phyloP scores from a whole-genome alignment of 2,329 filamentous ascomycete species.

The Thelonectria olida region DNA sequence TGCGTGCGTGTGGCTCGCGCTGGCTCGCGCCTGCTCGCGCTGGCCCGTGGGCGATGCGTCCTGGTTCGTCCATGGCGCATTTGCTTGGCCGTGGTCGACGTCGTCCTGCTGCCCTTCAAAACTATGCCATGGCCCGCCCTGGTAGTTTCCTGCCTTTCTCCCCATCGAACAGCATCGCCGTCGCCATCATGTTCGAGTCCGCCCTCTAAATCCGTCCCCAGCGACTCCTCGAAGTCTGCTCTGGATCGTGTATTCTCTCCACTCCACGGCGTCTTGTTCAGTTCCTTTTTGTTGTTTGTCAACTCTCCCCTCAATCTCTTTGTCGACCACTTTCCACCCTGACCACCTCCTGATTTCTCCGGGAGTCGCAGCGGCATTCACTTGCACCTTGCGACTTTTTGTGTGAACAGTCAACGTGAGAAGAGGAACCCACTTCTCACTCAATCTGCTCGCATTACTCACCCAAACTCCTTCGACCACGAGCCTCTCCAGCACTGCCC shows the following conservation, averaged over 20 bases:
- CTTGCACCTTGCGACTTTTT: slow-evolving; percentile 58
- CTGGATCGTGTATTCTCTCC: slow-evolving; percentile 48
- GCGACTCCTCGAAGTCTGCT: slow-evolving; percentile 67
- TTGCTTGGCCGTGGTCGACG: slow-evolving; percentile 12
- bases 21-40: slow-evolving; percentile 16
- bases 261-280: slow-evolving; percentile 49
- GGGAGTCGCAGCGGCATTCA: slow-evolving; percentile 58
- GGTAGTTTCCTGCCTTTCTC: slow-evolving; percentile 46
- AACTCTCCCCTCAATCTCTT: slow-evolving; percentile 20
- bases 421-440: slow-evolving; percentile 15
- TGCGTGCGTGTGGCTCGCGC: slow-evolving; percentile 22
- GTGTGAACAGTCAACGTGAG: background rate
- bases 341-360: slow-evolving; percentile 24
- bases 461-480: slow-evolving; percentile 19
- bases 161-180: slow-evolving; percentile 59
- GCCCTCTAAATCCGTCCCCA: slow-evolving; percentile 59
- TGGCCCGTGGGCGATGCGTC: background rate
- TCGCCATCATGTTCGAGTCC: slow-evolving; percentile 63
- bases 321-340: background rate
- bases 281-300: slow-evolving; percentile 31
- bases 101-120: slow-evolving; percentile 41
- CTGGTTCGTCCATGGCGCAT: slow-evolving; percentile 15
- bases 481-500: slow-evolving; percentile 33
- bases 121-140: slow-evolving; percentile 47
- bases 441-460: slow-evolving; percentile 14